Evolutionary conservation across 495 filamentous ascomycete genomes (phyloP), one percentile per base, ranked within the genome.

Genomic region (Podospora australis): DNA sequence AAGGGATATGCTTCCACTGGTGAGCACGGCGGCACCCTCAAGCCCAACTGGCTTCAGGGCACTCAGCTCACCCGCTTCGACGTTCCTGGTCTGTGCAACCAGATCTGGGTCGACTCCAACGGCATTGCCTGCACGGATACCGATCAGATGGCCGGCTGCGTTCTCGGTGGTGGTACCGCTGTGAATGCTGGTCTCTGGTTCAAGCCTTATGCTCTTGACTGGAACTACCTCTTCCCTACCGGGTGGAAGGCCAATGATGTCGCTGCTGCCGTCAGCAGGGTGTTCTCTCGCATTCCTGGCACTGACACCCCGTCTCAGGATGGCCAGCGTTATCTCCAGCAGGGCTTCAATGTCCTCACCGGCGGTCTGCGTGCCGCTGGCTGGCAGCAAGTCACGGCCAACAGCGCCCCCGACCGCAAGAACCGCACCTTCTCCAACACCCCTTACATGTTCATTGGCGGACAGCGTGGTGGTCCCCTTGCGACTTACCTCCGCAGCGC

Each of bases 131-230:
- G 85, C 66, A 73, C 74, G 1, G 82, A 89, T 57, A 81, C 79
- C 13, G 80, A 78, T 44, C 80, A 83, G 54, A 86, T 84, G 78
- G 83, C 82, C 36, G 86, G 83, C 19, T 90, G 86, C 56, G 75
- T 88, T 39, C 78, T 91, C 26, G 86, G 86, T 25, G 86, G 86
- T 52, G 83, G 84, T 41, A 82, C 82, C n/a, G 83, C 83, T 14
- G 72, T 88, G 53, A 89, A 90, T 58, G 80, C 84, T 38, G 79
- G 73, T 32, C 58, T 77, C 23, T 77, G 70, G 70, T 77, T 70
- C 39, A 58, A 63, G 60, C 66, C 70, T 21, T 65, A 75, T 46
- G 36, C 57, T 10, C 65, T 71, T 14, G 86, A 89, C 62, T 90
- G 84, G 71, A 78, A 89, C 54, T 77, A 78, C 57, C 81, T 84